Evolutionary conservation across 495 filamentous ascomycete species (phyloP), one percentile per base, ranked within the genome.

Genomic region (Polyplosphaeria fusca): DNA sequence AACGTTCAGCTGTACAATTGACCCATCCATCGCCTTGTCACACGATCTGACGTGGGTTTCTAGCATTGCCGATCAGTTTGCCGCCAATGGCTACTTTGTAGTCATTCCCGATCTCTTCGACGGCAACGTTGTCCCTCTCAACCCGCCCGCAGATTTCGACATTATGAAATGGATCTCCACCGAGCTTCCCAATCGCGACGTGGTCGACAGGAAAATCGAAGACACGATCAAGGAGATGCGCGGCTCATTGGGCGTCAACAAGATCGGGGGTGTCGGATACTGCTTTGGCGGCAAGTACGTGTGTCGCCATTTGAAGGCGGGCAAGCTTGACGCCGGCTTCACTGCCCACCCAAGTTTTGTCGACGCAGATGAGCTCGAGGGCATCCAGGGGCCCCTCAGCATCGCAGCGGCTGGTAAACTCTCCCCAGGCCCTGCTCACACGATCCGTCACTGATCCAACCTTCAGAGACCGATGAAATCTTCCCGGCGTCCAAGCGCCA

Each of bases 311-410:
- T 67, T 76, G 59, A 57, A 78, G 59, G 59, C 62, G 44, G 69
- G 68, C 14, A 62, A 65, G 52, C 65, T 82, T 30, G 81, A 86
- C 50, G 85, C 80, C 40, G 89, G 86, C 48, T 93, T 76, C 71
- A 70, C 77, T 23, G 91, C 89, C 4, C 88, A 94, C 70, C 91
- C 90, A 14, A 82, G 79, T 3, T 89, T 90, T 59, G 80, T 92
- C 35, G 81, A 85, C 16, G 77, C 85, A 68, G 86, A 89, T 23
- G 91, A 95, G 72, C 75, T 94, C 25, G 76, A 75, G 40, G 82
- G 79, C 35, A 84, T 93, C 65, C 70, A 75, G 51, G 86, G 82
- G 1, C 89, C 89, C 19, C 69, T 93, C 2, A 81, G 83, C 37
- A 91, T 95, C 65, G 76, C 86, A 32, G 88, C 89, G 54, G 86